Evolutionary conservation across 768 basidiomycete genomes (phyloP), one percentile per base, ranked within the genome.

Genomic region (Russula lepida): DNA sequence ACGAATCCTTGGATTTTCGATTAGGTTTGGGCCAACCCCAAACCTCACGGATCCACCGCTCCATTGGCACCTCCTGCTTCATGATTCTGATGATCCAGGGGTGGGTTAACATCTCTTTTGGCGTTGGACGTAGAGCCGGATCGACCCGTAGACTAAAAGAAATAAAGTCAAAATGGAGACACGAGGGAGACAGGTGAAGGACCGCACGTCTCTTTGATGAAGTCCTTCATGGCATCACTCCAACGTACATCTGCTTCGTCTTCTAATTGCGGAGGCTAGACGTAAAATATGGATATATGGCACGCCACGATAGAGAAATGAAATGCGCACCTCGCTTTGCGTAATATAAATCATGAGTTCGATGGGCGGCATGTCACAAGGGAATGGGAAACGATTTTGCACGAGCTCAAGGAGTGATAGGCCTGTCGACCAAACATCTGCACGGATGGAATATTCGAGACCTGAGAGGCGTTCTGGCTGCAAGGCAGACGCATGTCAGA

Each of bases 371-470:
- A 97, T 78, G 70, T 97, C 92, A 39, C 81, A 84, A 2, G 94
- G 89, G 77, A 97, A 98, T 11, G 97, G 97, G 78, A 97, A 98
- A 44, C 89, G 84, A 68, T 95, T 97, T 69, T 91, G 84, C 6
- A 95, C 89, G 25, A 99, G 83, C 74, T 98, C 97, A 67, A 98
- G 81, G 35, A 99, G 79, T 0, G 94, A 90, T 48, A 99, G 88
- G 25, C 95, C 97, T 15, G 93, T 88, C 0, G 95, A 98, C 97
- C 97, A 99, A 25, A 99, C 95, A 71, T 99, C 95, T 39, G 95
- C 92, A 59, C 92, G 85, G 69, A 97, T 95, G 33, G 91, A 91
- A 72, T 97, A 99, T 66, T 88, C 84, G 58, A 87, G 82, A 6
- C 95, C 95, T 67, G 85, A 86, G 63, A 98, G 95, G 64, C 95